These are phyloP conservation scores for Marvania coccoides DNA, from an alignment of 139 green algal species.

Conservation along the genomic window DNA sequence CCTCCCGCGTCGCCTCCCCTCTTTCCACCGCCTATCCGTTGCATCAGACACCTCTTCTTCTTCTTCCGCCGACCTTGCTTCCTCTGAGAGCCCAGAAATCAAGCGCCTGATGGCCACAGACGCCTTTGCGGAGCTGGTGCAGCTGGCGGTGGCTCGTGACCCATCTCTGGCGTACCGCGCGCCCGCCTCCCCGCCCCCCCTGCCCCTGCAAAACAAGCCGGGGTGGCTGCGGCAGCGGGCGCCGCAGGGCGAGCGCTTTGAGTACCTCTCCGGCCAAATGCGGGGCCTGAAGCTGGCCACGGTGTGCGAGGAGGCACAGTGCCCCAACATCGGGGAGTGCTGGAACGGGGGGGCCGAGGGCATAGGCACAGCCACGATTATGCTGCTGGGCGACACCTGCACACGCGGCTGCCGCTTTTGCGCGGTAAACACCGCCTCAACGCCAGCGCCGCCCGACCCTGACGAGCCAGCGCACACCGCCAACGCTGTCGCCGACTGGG, in stretches of 20 bases:
- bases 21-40: no score
- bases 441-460: slow-evolving; percentile 57
- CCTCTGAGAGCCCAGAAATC: no score
- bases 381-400: slow-evolving; percentile 89
- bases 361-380: slow-evolving; percentile 86
- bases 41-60: no score
- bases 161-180: slow-evolving; percentile 39
- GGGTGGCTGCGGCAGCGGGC: slow-evolving; percentile 90
- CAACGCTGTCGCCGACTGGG: slow-evolving; percentile 69
- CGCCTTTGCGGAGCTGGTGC: slow-evolving; percentile 78
- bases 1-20: no score
- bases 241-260: slow-evolving; percentile 80
- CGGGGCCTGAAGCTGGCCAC: slow-evolving; percentile 91
- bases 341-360: slow-evolving; percentile 69
- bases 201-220: slow-evolving; percentile 62
- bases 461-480: slow-evolving; percentile 74
- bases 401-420: slow-evolving; percentile 87
- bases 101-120: slow-evolving; percentile 39
- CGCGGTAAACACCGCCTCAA: slow-evolving; percentile 69
- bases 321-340: slow-evolving; percentile 97
- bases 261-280: slow-evolving; percentile 80
- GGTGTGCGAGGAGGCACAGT: slow-evolving; percentile 92
- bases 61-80: no score
- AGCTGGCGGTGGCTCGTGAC: slow-evolving; percentile 66
- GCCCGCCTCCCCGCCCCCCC: neutral